Evolutionary conservation across 768 basidiomycete species (phyloP).

Genomic region (Boletus tylopilopsis): DNA sequence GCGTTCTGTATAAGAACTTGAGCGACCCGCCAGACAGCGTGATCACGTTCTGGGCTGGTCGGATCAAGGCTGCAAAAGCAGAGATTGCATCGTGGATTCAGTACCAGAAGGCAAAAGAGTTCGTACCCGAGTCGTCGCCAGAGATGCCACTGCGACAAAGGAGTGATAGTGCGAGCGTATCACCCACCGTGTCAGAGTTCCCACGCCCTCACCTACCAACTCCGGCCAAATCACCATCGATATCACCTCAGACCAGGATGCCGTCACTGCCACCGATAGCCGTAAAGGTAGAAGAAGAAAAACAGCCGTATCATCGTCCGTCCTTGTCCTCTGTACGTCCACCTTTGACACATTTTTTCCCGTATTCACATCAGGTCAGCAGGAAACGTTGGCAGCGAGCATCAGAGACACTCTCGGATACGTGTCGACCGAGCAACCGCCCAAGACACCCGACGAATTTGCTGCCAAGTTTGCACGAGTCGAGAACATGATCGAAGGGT

Average conservation of each 20-base stretch:
- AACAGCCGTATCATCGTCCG: no score
- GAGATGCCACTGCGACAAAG: constrained; percentile 2
- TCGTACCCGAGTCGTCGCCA: constrained; percentile 11
- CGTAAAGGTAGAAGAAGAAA: constrained; percentile 28
- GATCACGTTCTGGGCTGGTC: constrained; percentile 25
- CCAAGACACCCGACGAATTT: constrained; percentile 24
- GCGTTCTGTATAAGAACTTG: constrained; percentile 13
- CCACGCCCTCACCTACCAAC: constrained; percentile 28
- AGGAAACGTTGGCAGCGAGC: constrained; percentile 4
- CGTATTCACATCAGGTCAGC: no score
- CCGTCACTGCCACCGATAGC: constrained; percentile 30
- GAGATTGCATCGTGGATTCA: constrained; percentile 25
- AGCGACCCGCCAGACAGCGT: constrained; percentile 18
- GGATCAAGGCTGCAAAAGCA: constrained; percentile 14
- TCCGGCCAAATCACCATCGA: constrained; percentile 23
- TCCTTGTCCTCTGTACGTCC: background rate
- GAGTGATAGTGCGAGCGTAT: constrained; percentile 4
- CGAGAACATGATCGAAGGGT: constrained; percentile 18
- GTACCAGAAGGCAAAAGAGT: constrained; percentile 25
- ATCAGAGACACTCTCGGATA: constrained; percentile 14
- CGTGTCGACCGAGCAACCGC: constrained; percentile 1
- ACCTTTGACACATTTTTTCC: no score
- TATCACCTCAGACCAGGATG: constrained; percentile 10
- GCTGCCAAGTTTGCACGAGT: constrained; percentile 11
- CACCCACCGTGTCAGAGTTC: constrained; percentile 11